Base-by-base conservation (phyloP, 257 asterid genomes). In the Echites panduratus region DNA sequence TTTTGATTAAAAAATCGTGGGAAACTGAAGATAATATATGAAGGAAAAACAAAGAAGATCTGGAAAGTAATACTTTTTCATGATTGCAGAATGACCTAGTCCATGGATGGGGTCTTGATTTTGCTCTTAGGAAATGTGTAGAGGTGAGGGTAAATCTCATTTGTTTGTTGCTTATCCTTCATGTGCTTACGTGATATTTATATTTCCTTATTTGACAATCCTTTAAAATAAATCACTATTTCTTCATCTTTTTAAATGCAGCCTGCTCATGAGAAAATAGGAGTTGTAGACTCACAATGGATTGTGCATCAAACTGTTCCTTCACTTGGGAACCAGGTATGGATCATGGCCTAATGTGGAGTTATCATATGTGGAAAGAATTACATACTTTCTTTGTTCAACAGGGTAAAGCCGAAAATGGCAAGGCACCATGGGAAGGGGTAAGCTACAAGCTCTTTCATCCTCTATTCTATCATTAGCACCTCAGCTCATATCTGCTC, bases 91-190 rank as follows among this genome's bases (percentile, higher is more conserved):
- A 94, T 75, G 98, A 94, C 80, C 84, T 94, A 78, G 90, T 94
- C 77, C 99, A 94, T 76, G 99, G 99, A 79, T 91, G 99, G 99
- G 99, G 99, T 72, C 96, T 91, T 65, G 99, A 91, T 87, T 88
- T 94, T 79, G 93, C 97, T 59, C 97, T 91, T 70, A 84, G 91
- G 79, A 88, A 88, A 81, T 94, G 99, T 77, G 99, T 91, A 16
- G 96, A 94, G 96, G 97, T 88, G 9, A 81, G 84, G 70, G 64
- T 43, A 54, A 32, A 54, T 17, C 54, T 29, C 19, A 32, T 19
- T 68, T 5, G 20, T 8, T 20, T 41, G 40, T 32, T 53, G 12
- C 16, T 9, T 38, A 52, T 54, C 3, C 44, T 20, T 61, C 24
- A 24, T 43, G 8, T 63, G 53, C 70, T 24, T 44, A 16, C 43